Base-by-base conservation (phyloP, 495 filamentous ascomycete genomes). In the Penicillium silybi region DNA sequence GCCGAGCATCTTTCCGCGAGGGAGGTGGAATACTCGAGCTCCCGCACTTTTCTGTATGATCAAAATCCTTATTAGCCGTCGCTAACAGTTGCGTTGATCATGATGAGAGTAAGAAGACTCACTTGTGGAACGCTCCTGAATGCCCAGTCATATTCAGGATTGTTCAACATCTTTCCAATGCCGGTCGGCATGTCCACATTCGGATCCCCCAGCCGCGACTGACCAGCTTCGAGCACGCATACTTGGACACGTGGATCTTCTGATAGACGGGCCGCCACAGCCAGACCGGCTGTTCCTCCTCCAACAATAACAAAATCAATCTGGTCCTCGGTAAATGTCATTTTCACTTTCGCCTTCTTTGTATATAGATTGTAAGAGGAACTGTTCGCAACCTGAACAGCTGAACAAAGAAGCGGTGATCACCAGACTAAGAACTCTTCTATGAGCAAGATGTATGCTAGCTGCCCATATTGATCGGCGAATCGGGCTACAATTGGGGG, bases 271-370 rank as follows among this genome's bases (percentile, higher is more conserved):
- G 57, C 48, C 10, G 71, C 74, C 10, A 75, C 54, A 19, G 73
- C 68, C n/a, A 71, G 58, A n/a, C 70, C 72, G 17, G 65, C 55
- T 2, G 68, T 71, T 11, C 73, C 70, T 34, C 71, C 72, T 6
- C 73, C 73, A 44, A 71, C 54, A 39, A 76, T 60, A 29, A 77
- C 50, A 44, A 72, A 63, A 50, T 66, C 63, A 43, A 48, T 57
- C 7, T 39, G 22, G 3, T 42, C 20, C 1, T 10, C 16, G 2
- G 40, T 3, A 13, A 42, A 15, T 1, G 40, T 25, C 40, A 42
- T 42, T 42, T 15, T 42, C 40, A 9, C 40, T 9, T 5, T 19
- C 15, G 25, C 13, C 9, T 25, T 13, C 7, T 3, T 26, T 7
- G 3, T 7, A 26, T 42, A 25, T 10, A 42, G 9, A 42, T 10